Conservation (phyloP, 805 yeast species). For the Komagataella kurtzmanii region DNA sequence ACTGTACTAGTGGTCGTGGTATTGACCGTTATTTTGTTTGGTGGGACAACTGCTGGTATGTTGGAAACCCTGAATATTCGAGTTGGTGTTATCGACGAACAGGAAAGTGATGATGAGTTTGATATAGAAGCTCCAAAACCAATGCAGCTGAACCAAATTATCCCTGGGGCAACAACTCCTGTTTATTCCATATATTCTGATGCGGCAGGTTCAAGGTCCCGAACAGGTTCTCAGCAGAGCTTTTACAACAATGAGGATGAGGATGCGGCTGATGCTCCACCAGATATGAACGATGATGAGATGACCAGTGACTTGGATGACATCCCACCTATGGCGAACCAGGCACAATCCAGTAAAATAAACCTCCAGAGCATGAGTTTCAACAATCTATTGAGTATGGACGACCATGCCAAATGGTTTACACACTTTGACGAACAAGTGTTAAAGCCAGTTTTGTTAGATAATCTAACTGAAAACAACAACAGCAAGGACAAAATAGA, state of each 20-base stretch:
- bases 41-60: constrained; percentile 98
- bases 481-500: neutral
- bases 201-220: constrained; percentile 9
- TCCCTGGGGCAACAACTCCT: neutral
- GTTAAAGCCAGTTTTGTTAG: constrained; percentile 81
- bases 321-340: constrained; percentile 11
- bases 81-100: constrained; percentile 80
- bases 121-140: constrained; percentile 67
- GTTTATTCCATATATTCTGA: constrained; percentile 3
- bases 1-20: constrained; percentile 96
- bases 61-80: constrained; percentile 86
- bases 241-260: constrained; percentile 5
- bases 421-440: constrained; percentile 88
- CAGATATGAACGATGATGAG: constrained; percentile 9
- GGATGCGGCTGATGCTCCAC: constrained; percentile 11
- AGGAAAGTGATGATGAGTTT: constrained; percentile 85
- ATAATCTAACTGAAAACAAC: constrained; percentile 25
- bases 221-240: constrained; percentile 16
- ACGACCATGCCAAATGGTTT: constrained; percentile 84
- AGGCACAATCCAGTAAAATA: constrained; percentile 2
- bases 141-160: neutral
- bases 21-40: constrained; percentile 87
- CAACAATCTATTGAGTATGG: constrained; percentile 23
- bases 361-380: constrained; percentile 7
- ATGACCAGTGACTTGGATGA: constrained; percentile 25